Conservation (phyloP, 2,329 filamentous ascomycete species). For the Albophoma yamanashiensis region DNA sequence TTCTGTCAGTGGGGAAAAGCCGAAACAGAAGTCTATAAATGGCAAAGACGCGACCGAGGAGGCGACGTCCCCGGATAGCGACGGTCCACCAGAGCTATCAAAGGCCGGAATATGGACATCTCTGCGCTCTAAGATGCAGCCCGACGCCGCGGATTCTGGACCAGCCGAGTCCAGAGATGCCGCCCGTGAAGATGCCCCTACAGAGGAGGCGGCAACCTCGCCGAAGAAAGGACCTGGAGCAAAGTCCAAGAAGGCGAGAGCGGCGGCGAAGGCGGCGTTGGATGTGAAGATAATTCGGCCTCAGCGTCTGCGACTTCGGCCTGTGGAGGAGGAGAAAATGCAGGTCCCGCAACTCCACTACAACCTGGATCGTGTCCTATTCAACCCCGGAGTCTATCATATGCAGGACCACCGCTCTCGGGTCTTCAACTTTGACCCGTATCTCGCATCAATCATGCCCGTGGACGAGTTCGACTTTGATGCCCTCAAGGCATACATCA, state of each 20-base stretch:
- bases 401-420: conserved; percentile 79
- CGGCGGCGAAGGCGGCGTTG: conserved; percentile 3
- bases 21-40: not conserved
- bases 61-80: not conserved
- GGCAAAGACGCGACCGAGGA: not conserved
- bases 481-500: conserved; percentile 76
- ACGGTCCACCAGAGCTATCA: not conserved
- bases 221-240: not conserved
- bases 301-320: conserved; percentile 12
- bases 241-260: conserved; percentile 3
- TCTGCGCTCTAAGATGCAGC: conserved; percentile 15
- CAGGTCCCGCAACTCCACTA: conserved; percentile 54
- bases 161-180: not conserved
- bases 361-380: conserved; percentile 79
- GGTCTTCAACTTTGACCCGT: conserved; percentile 96
- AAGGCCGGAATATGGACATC: conserved; percentile 16
- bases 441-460: conserved; percentile 87
- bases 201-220: not conserved
- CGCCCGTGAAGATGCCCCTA: not conserved
- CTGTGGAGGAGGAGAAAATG: conserved; percentile 21
- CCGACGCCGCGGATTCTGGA: not conserved
- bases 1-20: not conserved
- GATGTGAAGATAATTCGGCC: conserved; percentile 19
- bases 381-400: conserved; percentile 88
- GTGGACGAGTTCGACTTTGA: conserved; percentile 87